These are phyloP conservation scores for Ustilago lituana DNA, from an alignment of 1,284 basidiomycete species.

Conservation along the genomic window DNA sequence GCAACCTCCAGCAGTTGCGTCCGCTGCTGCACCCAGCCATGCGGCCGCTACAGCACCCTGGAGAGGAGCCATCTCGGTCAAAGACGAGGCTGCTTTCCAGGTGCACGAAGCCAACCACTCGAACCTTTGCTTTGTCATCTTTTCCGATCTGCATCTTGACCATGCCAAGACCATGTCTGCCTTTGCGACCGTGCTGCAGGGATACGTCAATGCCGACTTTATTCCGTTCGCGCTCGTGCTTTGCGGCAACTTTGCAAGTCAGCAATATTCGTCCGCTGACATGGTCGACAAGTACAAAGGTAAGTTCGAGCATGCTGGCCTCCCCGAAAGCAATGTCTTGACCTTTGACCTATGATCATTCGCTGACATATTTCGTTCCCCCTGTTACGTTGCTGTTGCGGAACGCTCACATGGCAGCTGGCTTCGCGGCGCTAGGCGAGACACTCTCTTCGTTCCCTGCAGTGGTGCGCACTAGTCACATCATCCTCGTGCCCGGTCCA, in stretches of 20 bases:
- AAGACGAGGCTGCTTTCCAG: slow-evolving; percentile 81
- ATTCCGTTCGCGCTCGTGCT: slow-evolving; percentile 83
- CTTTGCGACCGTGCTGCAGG: slow-evolving; percentile 85
- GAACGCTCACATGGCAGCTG: neutral
- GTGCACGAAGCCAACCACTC: slow-evolving; percentile 64
- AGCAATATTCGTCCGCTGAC: slow-evolving; percentile 79
- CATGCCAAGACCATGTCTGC: slow-evolving; percentile 82
- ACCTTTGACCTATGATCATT: neutral
- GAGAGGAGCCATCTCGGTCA: slow-evolving; percentile 81
- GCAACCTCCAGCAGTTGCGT: slow-evolving; percentile 14
- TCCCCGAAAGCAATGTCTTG: slow-evolving; percentile 16
- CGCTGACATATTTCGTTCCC: too few relatives aligned
- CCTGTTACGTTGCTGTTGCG: too few relatives aligned
- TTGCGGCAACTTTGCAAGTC: slow-evolving; percentile 89
- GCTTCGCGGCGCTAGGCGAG: slow-evolving; percentile 75
- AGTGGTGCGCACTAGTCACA: slow-evolving; percentile 82
- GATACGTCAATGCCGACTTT: slow-evolving; percentile 86
- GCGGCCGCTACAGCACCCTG: slow-evolving; percentile 7
- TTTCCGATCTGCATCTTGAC: slow-evolving; percentile 96
- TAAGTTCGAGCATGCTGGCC: slow-evolving; percentile 61
- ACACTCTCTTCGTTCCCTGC: slow-evolving; percentile 81
- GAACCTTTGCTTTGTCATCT: slow-evolving; percentile 81
- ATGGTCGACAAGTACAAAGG: slow-evolving; percentile 87
- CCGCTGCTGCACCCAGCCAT: slow-evolving; percentile 6
- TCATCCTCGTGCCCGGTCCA: slow-evolving; percentile 93